These are phyloP conservation scores for Acanthamoeba healyi DNA, from an alignment of 208 protist genomes.

Conservation along the genomic window DNA sequence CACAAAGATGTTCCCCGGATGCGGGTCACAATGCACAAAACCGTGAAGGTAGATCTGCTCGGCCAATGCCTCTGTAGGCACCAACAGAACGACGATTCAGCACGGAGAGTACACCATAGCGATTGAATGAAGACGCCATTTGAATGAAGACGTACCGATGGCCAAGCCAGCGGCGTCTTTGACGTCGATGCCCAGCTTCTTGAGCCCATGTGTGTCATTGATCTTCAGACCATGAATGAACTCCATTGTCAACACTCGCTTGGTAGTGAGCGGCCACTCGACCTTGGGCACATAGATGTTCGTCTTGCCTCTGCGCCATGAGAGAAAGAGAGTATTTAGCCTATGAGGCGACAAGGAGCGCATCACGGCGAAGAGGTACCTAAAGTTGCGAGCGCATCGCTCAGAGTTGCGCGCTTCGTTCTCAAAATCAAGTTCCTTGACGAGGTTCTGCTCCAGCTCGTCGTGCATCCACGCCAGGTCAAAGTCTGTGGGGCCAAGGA, in stretches of 20 bases:
- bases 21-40: constrained; percentile 93
- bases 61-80: constrained; percentile 84
- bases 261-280: constrained; percentile 83
- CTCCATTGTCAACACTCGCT: constrained; percentile 94
- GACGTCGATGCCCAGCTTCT: constrained; percentile 75
- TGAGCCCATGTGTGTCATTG: constrained; percentile 78
- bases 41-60: constrained; percentile 96
- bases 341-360: too few species aligned
- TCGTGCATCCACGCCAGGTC: constrained; percentile 80
- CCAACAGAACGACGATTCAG: neutral
- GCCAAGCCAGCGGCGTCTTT: constrained; percentile 3
- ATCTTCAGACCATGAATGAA: constrained; percentile 93
- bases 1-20: constrained; percentile 95
- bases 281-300: constrained; percentile 86
- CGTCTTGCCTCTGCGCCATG: constrained; percentile 59
- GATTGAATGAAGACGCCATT: neutral
- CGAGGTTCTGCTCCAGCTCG: constrained; percentile 89
- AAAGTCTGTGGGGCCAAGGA: neutral
- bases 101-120: too few species aligned
- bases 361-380: too few species aligned
- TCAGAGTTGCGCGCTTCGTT: constrained; percentile 95
- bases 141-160: neutral
- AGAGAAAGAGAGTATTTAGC: too few species aligned
- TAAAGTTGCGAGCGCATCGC: constrained; percentile 89
- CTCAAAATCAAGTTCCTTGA: constrained; percentile 92